A percentile compares a stretch with the other conserved stretches of the same genome.
Conservation (phyloP, 2,329 filamentous ascomycete species). For the Phyllosticta citriasiana region DNA sequence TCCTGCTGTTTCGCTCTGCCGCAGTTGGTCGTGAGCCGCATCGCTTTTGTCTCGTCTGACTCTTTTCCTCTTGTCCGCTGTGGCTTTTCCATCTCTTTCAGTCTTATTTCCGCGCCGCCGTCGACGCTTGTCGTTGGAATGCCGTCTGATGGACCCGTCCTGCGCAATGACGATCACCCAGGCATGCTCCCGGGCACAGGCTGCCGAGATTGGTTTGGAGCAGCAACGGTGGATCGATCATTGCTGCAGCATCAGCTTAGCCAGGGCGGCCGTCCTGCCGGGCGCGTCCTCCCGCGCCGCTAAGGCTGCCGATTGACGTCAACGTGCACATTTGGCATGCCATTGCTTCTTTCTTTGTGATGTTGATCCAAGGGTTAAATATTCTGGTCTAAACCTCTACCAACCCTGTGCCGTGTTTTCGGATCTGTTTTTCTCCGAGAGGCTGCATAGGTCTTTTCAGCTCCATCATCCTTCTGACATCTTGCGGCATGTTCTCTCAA, state of each 20-base stretch:
- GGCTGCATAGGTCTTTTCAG: not conserved
- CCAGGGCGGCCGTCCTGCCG: not conserved
- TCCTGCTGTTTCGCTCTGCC: not conserved
- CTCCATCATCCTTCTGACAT: not conserved
- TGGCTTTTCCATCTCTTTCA: not conserved
- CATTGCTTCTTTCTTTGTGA: not conserved
- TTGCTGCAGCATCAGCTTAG: not conserved
- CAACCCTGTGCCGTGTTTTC: not conserved
- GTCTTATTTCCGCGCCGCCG: not conserved
- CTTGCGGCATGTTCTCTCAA: not conserved
- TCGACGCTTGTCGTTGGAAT: not conserved
- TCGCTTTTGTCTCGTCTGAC: not conserved
- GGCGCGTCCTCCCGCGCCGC: slow-evolving; percentile 8
- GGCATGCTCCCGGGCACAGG: not conserved
- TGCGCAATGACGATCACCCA: not conserved
- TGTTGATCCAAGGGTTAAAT: not conserved
- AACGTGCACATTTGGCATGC: not conserved
- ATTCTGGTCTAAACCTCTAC: not conserved
- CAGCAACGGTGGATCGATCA: not conserved
- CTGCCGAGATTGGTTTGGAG: not conserved
- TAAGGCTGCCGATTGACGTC: slow-evolving; percentile 10
- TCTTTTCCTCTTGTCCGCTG: not conserved
- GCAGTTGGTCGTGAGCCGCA: not conserved
- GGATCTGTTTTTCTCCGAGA: not conserved
- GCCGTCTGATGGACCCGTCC: not conserved